Conservation (phyloP, 805 yeast species). For the Pichia gijzeniarum region DNA sequence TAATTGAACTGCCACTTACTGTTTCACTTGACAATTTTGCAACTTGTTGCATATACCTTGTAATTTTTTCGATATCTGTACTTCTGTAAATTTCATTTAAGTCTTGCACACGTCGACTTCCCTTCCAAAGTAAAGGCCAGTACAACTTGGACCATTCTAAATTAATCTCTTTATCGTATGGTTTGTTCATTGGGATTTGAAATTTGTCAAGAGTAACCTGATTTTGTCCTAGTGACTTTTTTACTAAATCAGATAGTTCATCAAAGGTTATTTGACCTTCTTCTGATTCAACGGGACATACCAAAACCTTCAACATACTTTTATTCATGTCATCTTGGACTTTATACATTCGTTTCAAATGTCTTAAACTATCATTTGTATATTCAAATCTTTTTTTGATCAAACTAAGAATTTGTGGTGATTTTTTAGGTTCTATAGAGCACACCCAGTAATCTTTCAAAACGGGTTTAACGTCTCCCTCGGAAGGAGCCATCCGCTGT, state of each 20-base stretch:
- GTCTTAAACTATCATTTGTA: constrained; percentile 30
- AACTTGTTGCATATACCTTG: constrained; percentile 26
- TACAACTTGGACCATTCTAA: constrained; percentile 54
- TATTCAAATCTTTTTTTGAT: constrained; percentile 22
- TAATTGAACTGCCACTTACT: neutral
- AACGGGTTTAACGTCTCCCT: constrained; percentile 23
- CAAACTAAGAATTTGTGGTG: constrained; percentile 24
- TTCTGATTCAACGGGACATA: constrained; percentile 39
- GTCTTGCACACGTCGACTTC: constrained; percentile 74
- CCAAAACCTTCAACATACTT: constrained; percentile 29
- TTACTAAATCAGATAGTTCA: constrained; percentile 8
- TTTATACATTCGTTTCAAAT: constrained; percentile 49
- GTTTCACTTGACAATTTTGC: constrained; percentile 14
- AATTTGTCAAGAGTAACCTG: constrained; percentile 14
- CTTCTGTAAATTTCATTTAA: constrained; percentile 38
- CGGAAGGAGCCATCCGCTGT: constrained; percentile 34
- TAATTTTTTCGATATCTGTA: constrained; percentile 42
- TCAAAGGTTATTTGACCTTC: constrained; percentile 19
- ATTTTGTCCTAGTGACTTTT: neutral
- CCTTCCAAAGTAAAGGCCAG: constrained; percentile 96
- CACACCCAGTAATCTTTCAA: constrained; percentile 40
- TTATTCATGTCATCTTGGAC: constrained; percentile 7
- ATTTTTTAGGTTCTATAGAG: constrained; percentile 31
- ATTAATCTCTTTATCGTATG: constrained; percentile 63
- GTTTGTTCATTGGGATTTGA: constrained; percentile 55